Evolutionary conservation across 2,329 filamentous ascomycete species (phyloP).

Genomic region (Ceratocystis smalleyi): DNA sequence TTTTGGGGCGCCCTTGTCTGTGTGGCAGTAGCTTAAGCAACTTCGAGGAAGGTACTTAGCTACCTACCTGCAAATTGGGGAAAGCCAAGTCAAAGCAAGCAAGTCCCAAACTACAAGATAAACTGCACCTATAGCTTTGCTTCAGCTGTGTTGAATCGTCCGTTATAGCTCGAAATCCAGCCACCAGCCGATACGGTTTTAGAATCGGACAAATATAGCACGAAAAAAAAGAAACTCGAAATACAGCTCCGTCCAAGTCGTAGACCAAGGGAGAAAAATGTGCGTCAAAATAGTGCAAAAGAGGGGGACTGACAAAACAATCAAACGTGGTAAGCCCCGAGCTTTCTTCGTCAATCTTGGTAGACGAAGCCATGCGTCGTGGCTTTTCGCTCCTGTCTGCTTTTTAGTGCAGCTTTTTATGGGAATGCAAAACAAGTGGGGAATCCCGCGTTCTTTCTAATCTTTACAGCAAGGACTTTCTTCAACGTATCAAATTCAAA

Average conservation of each 20-base stretch:
- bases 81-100: neutral
- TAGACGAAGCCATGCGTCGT: neutral
- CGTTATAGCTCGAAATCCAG: neutral
- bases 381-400: neutral
- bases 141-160: constrained; percentile 1
- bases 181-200: neutral
- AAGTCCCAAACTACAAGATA: neutral
- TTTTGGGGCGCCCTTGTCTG: neutral
- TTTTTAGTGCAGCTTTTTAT: neutral
- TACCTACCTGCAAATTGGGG: neutral
- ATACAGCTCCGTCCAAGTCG: too few relatives aligned
- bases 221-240: neutral
- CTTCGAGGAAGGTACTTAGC: neutral
- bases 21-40: too few relatives aligned
- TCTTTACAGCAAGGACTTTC: neutral
- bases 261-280: neutral
- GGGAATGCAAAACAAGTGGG: neutral
- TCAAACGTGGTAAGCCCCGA: neutral
- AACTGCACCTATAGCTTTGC: neutral
- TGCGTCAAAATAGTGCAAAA: neutral
- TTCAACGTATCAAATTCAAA: neutral
- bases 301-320: neutral
- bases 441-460: neutral
- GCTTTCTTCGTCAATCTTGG: neutral
- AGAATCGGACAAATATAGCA: neutral